Percentiles rank a stretch among this genome's conserved stretches.
phyloP scores from a whole-genome alignment of 139 green algal genomes.

The Coelastrella sp. region DNA sequence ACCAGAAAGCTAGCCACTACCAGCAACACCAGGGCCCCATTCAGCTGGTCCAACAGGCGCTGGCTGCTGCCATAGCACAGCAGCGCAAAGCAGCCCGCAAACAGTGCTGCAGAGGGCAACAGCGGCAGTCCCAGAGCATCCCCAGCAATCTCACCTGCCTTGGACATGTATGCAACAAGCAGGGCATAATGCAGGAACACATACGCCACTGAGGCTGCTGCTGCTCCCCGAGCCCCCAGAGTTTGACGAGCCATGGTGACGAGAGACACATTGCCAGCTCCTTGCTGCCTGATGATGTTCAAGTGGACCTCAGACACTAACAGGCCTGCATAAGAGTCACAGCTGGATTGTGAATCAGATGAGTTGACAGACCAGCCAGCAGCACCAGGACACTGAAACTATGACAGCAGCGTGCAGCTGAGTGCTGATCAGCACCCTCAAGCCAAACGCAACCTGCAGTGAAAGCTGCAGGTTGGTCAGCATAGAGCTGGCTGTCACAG shows the following conservation, averaged over 20 bases:
- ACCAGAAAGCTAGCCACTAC: constrained; percentile 43
- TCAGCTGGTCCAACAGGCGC: constrained; percentile 64
- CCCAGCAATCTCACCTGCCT: constrained; percentile 51
- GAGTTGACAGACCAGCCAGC: background rate
- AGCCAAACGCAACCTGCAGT: no score
- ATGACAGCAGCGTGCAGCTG: background rate
- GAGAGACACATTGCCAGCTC: constrained; percentile 54
- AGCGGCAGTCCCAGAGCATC: background rate
- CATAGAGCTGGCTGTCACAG: background rate
- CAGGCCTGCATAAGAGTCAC: constrained; percentile 40
- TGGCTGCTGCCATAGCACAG: constrained; percentile 65
- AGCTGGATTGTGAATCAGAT: background rate
- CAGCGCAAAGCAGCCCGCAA: constrained; percentile 57
- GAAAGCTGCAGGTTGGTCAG: no score
- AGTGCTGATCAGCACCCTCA: background rate
- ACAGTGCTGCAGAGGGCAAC: constrained; percentile 47
- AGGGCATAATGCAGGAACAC: constrained; percentile 82
- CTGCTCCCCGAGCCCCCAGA: constrained; percentile 61
- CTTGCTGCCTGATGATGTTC: constrained; percentile 68
- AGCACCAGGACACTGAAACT: background rate
- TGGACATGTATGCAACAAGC: constrained; percentile 80
- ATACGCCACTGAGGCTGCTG: constrained; percentile 62
- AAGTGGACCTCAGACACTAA: constrained; percentile 73
- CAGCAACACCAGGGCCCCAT: constrained; percentile 57
- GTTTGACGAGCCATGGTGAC: constrained; percentile 64